phyloP scores from a whole-genome alignment of 768 basidiomycete species.

The Suillus subaureus region DNA sequence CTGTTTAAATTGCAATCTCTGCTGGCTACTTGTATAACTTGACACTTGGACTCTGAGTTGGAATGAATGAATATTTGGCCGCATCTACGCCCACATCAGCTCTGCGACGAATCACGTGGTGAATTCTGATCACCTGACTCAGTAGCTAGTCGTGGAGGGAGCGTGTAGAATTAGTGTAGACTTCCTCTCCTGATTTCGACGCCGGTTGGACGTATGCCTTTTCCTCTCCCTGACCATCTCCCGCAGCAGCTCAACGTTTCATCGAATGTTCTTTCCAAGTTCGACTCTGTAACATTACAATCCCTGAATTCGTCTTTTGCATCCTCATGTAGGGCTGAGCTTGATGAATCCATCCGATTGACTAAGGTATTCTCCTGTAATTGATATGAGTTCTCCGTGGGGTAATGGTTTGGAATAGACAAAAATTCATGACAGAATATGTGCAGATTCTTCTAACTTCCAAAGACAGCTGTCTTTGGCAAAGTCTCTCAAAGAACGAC shows the following conservation, averaged over 20 bases:
- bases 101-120: background rate
- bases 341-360: slow-evolving; percentile 68
- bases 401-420: slow-evolving; percentile 42
- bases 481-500: slow-evolving; percentile 62
- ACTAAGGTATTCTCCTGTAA: slow-evolving; percentile 59
- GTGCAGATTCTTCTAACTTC: slow-evolving; percentile 62
- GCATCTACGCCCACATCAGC: too few relatives aligned
- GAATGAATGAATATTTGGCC: too few relatives aligned
- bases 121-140: background rate
- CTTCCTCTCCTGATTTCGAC: background rate
- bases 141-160: background rate
- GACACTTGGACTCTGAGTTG: too few relatives aligned
- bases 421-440: slow-evolving; percentile 74
- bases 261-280: slow-evolving; percentile 68
- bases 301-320: slow-evolving; percentile 63
- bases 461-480: slow-evolving; percentile 64
- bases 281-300: slow-evolving; percentile 62
- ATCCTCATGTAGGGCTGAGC: slow-evolving; percentile 68
- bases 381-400: slow-evolving; percentile 3
- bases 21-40: too few relatives aligned
- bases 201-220: slow-evolving; percentile 55
- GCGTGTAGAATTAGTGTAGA: background rate
- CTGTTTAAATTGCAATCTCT: background rate
- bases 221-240: slow-evolving; percentile 70
- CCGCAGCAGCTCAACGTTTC: slow-evolving; percentile 75